Percentiles rank a stretch among this genome's conserved stretches.
These are phyloP conservation scores for Diaporthe sp. DNA, from an alignment of 2,329 filamentous ascomycete species.

Conservation along the genomic window DNA sequence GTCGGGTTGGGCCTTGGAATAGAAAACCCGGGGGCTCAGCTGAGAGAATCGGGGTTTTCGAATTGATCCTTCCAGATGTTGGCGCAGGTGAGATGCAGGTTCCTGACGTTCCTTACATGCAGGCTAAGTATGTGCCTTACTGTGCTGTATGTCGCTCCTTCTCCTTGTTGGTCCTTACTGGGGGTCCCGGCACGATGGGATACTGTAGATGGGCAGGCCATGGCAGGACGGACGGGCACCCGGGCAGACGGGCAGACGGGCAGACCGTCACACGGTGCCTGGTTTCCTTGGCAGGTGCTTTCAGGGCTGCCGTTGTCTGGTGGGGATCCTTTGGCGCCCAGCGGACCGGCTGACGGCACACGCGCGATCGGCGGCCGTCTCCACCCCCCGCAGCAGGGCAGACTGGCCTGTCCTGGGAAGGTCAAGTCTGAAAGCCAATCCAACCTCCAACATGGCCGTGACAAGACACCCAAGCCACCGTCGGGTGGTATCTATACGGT, in stretches of 20 bases:
- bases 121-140: constrained; percentile 9
- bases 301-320: background rate
- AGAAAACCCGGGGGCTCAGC: constrained; percentile 19
- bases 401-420: constrained; percentile 3
- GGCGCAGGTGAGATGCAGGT: background rate
- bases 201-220: background rate
- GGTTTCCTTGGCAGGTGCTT: background rate
- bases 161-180: background rate
- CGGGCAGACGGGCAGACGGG: background rate
- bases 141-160: background rate
- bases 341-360: constrained; percentile 26
- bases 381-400: constrained; percentile 7
- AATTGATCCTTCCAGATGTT: constrained; percentile 11
- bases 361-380: constrained; percentile 9
- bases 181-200: background rate
- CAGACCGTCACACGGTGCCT: constrained; percentile 23
- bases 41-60: background rate
- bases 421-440: background rate
- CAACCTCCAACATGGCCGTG: constrained; percentile 11
- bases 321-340: constrained; percentile 13
- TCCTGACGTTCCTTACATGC: too few relatives aligned
- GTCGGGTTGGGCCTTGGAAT: background rate
- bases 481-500: constrained; percentile 1
- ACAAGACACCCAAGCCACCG: constrained; percentile 9
- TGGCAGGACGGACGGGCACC: background rate